phyloP scores from a whole-genome alignment of 2,329 filamentous ascomycete genomes.

The Berkeleyomyces basicola region DNA sequence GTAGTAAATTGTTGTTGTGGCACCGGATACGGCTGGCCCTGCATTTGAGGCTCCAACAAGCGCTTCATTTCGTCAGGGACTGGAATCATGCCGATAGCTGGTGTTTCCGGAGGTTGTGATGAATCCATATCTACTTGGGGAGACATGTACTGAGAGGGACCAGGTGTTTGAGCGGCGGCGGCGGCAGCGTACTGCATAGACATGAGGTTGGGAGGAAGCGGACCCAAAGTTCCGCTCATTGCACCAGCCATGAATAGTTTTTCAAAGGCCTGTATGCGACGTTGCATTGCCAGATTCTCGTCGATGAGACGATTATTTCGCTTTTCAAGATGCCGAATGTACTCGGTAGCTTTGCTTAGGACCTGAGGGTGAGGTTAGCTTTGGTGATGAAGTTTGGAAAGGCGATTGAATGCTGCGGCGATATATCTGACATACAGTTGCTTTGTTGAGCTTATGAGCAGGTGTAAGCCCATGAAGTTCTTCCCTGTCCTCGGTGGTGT shows the following conservation, averaged over 20 bases:
- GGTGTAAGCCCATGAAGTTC: constrained; percentile 69
- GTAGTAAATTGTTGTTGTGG: constrained; percentile 32
- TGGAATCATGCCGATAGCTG: constrained; percentile 42
- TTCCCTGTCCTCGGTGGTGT: constrained; percentile 57
- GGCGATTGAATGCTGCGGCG: neutral
- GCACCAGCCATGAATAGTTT: constrained; percentile 69
- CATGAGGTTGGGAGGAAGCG: constrained; percentile 36
- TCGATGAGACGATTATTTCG: constrained; percentile 67
- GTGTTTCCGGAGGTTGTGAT: constrained; percentile 27
- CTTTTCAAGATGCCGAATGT: constrained; percentile 86
- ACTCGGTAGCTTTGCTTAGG: constrained; percentile 87
- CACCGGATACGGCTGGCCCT: constrained; percentile 36
- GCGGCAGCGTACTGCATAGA: constrained; percentile 31
- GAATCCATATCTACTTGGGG: constrained; percentile 30
- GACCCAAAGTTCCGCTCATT: constrained; percentile 43
- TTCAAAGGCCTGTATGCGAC: constrained; percentile 55
- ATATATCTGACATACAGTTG: constrained; percentile 41
- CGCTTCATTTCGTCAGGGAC: constrained; percentile 51
- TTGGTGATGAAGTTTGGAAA: neutral
- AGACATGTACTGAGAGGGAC: constrained; percentile 22
- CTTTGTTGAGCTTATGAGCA: constrained; percentile 91
- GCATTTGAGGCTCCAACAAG: constrained; percentile 40
- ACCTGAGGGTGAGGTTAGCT: constrained; percentile 31
- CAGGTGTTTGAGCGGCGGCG: constrained; percentile 16
- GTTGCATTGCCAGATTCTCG: constrained; percentile 66